Percentiles rank a stretch among this genome's conserved stretches.
Conservation (phyloP, 2,329 filamentous ascomycete genomes). For the Ophiostoma ulmi region DNA sequence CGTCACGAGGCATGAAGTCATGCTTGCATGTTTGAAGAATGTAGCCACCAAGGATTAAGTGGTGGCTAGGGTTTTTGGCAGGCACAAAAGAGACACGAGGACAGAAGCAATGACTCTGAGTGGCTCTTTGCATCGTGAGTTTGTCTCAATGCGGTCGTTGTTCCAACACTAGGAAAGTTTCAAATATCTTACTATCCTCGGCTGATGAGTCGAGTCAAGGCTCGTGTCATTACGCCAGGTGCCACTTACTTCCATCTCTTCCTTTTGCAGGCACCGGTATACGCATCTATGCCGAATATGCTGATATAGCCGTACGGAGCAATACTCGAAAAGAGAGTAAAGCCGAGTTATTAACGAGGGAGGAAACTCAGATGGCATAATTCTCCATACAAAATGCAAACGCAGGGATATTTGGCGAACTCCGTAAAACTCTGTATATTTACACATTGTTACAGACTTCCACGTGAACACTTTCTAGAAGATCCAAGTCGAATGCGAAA, state of each 20-base stretch:
- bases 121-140: not conserved
- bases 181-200: not conserved
- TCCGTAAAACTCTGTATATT: not conserved
- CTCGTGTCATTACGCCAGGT: not conserved
- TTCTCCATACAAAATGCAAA: not conserved
- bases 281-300: not conserved
- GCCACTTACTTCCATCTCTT: not conserved
- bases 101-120: not conserved
- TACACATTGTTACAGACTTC: not conserved
- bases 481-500: not conserved
- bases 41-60: not conserved
- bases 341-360: not conserved
- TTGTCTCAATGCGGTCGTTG: not conserved
- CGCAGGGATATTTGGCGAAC: not conserved
- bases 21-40: slow-evolving; percentile 1
- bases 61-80: not conserved
- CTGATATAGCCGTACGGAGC: not conserved
- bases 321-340: slow-evolving; percentile 1
- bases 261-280: not conserved
- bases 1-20: slow-evolving; percentile 11
- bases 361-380: not conserved
- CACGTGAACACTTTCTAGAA: slow-evolving; percentile 8
- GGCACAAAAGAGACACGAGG: not conserved
- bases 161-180: not conserved
- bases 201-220: not conserved